A percentile compares a stretch with the other conserved stretches of the same genome.
Conservation (phyloP, 345 rosid genomes). For the Barbarea vulgaris region DNA sequence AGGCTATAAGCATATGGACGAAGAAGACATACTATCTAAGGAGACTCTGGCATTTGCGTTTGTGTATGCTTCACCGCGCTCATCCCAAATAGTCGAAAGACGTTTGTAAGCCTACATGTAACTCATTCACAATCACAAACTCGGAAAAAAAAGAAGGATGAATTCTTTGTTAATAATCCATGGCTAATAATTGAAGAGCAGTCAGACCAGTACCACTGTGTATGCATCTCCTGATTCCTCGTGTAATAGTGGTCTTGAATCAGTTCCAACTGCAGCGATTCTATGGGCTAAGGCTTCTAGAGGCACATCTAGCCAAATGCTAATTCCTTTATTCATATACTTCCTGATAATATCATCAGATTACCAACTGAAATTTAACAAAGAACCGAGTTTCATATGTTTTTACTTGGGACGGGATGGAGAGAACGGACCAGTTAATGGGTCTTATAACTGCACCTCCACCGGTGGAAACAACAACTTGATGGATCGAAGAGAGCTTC, state of each 20-base stretch:
- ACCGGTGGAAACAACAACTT: constrained; percentile 89
- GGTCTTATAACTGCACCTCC: constrained; percentile 89
- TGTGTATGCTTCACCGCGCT: constrained; percentile 70
- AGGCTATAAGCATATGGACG: background rate
- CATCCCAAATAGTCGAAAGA: constrained; percentile 66
- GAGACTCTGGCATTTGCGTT: constrained; percentile 86
- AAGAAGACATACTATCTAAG: constrained; percentile 63
- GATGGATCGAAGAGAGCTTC: constrained; percentile 60
- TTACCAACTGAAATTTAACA: background rate
- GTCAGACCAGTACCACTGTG: constrained; percentile 51
- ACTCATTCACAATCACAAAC: constrained; percentile 10
- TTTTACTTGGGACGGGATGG: background rate
- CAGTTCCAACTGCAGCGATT: constrained; percentile 91
- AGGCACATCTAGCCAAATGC: constrained; percentile 96
- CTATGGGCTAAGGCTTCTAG: constrained; percentile 87
- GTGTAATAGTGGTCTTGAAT: constrained; percentile 83
- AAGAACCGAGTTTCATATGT: background rate
- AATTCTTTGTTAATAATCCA: background rate
- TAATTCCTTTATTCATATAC: constrained; percentile 79
- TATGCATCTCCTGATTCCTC: constrained; percentile 79
- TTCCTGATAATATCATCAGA: constrained; percentile 45
- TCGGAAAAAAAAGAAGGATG: background rate
- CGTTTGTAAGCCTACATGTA: constrained; percentile 68
- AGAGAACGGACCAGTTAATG: constrained; percentile 64
- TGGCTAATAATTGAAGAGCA: constrained; percentile 14